Conservation (phyloP, 768 basidiomycete genomes). For the Postia placenta region DNA sequence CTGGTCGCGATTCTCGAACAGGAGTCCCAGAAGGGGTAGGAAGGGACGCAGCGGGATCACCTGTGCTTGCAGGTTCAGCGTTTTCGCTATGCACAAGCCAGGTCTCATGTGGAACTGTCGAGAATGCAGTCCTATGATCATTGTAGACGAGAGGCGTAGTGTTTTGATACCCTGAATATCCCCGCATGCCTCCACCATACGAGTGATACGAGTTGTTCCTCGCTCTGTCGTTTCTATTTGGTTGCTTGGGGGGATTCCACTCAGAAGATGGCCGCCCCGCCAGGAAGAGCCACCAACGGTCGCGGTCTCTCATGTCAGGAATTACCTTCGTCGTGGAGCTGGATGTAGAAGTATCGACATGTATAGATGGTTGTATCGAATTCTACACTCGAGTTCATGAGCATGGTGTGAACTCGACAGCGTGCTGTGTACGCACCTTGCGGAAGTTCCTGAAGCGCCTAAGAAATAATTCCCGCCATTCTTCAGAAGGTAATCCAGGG, state of each 20-base stretch:
- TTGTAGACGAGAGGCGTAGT: not conserved
- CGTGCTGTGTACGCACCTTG: conserved; percentile 36
- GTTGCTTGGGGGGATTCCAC: conserved; percentile 53
- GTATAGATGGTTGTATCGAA: conserved; percentile 52
- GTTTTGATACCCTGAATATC: conserved; percentile 26
- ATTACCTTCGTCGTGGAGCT: conserved; percentile 31
- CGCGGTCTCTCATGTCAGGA: conserved; percentile 68
- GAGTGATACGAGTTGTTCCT: too few relatives aligned
- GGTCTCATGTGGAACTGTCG: conserved; percentile 20
- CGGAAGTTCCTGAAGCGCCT: conserved; percentile 60
- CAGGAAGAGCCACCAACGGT: conserved; percentile 77
- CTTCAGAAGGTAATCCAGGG: conserved; percentile 48
- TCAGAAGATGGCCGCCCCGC: conserved; percentile 60
- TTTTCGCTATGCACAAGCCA: conserved; percentile 35
- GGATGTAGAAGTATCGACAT: conserved; percentile 22
- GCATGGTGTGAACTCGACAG: conserved; percentile 6
- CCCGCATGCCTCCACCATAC: conserved; percentile 28
- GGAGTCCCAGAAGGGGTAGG: conserved; percentile 38
- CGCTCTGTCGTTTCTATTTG: conserved; percentile 7
- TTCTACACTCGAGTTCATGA: conserved; percentile 46
- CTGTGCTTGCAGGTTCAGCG: conserved; percentile 30
- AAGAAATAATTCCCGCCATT: conserved; percentile 60
- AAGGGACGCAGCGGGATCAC: conserved; percentile 31
- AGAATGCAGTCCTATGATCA: not conserved
- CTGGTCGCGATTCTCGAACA: conserved; percentile 4